A percentile compares a stretch with the other conserved stretches of the same genome.
Evolutionary conservation across 1,284 basidiomycete species (phyloP).

Genomic region (Serendipita sp.): DNA sequence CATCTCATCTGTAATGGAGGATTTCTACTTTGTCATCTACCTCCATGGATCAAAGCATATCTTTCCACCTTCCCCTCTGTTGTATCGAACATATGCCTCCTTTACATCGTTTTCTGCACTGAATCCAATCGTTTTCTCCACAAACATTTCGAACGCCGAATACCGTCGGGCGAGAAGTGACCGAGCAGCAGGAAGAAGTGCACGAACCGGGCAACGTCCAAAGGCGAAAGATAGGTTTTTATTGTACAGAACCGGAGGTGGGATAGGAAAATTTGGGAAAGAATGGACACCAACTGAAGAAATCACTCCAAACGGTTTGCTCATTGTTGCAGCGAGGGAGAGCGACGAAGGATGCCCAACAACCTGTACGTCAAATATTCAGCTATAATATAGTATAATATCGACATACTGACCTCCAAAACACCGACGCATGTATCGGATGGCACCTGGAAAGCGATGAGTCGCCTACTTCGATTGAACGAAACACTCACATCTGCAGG

Average conservation of each 20-base stretch:
- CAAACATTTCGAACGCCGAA: constrained; percentile 53
- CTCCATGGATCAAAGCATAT: constrained; percentile 58
- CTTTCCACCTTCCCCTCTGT: constrained; percentile 57
- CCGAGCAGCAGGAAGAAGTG: constrained; percentile 62
- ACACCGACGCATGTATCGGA: constrained; percentile 44
- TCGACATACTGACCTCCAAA: constrained; percentile 37
- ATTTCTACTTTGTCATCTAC: constrained; percentile 24
- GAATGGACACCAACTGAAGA: constrained; percentile 58
- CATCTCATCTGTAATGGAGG: constrained; percentile 51
- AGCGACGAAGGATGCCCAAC: constrained; percentile 68
- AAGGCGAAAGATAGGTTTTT: constrained; percentile 75
- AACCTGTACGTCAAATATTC: constrained; percentile 33
- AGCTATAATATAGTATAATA: neutral
- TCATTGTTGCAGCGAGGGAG: constrained; percentile 58
- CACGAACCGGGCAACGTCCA: constrained; percentile 74
- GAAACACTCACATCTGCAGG: constrained; percentile 31
- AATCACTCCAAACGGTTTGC: constrained; percentile 69
- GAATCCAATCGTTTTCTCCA: constrained; percentile 42
- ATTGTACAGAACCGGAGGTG: constrained; percentile 45
- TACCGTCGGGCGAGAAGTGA: constrained; percentile 55
- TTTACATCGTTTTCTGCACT: constrained; percentile 23
- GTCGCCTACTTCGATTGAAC: too few species aligned
- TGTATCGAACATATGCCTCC: constrained; percentile 48
- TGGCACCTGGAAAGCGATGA: too few species aligned
- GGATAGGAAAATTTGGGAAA: constrained; percentile 11